Evolutionary conservation across 306 rosid genomes (phyloP).

Genomic region (Arachis hypogaea): DNA sequence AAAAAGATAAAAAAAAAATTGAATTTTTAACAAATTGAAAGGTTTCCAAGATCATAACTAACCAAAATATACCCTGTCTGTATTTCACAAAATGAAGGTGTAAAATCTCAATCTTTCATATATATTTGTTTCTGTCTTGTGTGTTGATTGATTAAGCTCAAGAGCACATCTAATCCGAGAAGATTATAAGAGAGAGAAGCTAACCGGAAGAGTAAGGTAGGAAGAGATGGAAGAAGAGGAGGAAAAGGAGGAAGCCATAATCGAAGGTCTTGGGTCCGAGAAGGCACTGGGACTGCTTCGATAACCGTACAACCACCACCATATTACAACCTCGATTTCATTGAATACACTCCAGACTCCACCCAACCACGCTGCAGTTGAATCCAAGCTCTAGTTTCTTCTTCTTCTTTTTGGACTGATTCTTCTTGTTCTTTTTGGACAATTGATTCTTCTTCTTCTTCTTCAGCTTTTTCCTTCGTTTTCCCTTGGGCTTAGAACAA

Average conservation of each 20-base stretch:
- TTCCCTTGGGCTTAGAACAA: too few species aligned
- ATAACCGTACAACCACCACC: slow-evolving; percentile 34
- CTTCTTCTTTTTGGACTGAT: too few species aligned
- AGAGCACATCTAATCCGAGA: neutral
- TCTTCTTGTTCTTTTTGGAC: too few species aligned
- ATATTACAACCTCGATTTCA: too few species aligned
- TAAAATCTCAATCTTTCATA: neutral
- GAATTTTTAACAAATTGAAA: neutral
- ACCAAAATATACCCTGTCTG: neutral
- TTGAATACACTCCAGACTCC: neutral
- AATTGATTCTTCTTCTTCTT: too few species aligned
- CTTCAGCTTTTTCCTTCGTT: too few species aligned
- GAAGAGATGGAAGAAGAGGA: slow-evolving; percentile 56
- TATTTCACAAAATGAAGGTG: neutral
- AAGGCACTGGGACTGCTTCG: slow-evolving; percentile 31
- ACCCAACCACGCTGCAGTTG: slow-evolving; percentile 32
- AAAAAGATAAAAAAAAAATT: neutral
- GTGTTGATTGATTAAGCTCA: neutral
- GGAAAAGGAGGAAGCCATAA: slow-evolving; percentile 47
- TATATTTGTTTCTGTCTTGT: neutral
- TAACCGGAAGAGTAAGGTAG: slow-evolving; percentile 56
- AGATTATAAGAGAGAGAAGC: slow-evolving; percentile 25
- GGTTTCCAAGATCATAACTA: slow-evolving; percentile 31
- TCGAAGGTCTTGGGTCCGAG: slow-evolving; percentile 48
- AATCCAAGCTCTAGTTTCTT: neutral